Evolutionary conservation across 139 green algal genomes (phyloP).

Genomic region (Chlamydomonas incerta): DNA sequence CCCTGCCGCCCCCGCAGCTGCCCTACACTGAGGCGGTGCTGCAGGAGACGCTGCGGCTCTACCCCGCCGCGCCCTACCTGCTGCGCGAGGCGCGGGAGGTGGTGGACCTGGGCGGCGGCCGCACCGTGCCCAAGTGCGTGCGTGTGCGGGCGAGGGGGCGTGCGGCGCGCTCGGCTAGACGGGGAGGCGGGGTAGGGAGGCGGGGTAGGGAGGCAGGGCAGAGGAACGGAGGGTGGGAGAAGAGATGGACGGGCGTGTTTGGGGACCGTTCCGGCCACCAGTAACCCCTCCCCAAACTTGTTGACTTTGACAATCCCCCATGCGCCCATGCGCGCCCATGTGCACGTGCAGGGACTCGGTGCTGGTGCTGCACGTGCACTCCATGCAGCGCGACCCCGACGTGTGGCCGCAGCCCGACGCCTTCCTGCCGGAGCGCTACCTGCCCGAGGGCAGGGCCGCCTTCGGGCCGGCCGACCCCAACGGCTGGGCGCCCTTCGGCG

Average conservation of each 20-base stretch:
- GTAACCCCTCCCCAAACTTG: no score
- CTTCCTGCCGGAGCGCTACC: constrained; percentile 67
- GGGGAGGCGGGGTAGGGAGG: no score
- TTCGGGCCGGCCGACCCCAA: neutral
- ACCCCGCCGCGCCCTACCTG: constrained; percentile 20
- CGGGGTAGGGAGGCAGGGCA: no score
- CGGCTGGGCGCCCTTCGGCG: neutral
- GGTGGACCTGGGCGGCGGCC: neutral
- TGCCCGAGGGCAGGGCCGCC: constrained; percentile 11
- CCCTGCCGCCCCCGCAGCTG: neutral
- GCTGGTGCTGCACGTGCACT: constrained; percentile 30
- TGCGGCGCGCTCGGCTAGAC: no score
- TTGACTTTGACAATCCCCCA: no score
- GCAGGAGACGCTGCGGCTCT: constrained; percentile 52
- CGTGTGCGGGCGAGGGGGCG: no score
- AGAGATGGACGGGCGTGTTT: no score
- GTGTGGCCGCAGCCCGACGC: constrained; percentile 54
- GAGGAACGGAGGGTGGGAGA: no score
- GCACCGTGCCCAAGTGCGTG: neutral
- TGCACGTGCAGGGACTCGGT: neutral
- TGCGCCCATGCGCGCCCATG: no score
- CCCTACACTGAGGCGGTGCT: constrained; percentile 27
- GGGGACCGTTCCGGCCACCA: no score
- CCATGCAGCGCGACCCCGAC: constrained; percentile 55
- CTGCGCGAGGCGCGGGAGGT: neutral